Percentiles rank a stretch among this genome's conserved stretches.
Evolutionary conservation across 495 filamentous ascomycete genomes (phyloP).

Genomic region (Talaromyces proteolyticus): DNA sequence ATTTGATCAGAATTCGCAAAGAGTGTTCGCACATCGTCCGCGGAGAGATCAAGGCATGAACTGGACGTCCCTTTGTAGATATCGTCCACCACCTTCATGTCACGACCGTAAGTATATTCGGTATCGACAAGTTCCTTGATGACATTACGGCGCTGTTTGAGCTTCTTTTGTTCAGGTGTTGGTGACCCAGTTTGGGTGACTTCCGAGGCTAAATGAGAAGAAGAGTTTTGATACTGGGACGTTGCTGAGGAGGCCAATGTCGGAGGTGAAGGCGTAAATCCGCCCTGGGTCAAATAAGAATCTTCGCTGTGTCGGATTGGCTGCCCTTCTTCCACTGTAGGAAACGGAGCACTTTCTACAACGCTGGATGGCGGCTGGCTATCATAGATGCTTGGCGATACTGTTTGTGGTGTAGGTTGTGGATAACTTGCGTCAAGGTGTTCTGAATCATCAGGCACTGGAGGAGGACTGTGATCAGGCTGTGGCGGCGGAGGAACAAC

Average conservation of each 20-base stretch:
- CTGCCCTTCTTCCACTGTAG: constrained; percentile 38
- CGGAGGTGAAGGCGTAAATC: constrained; percentile 27
- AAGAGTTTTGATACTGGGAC: constrained; percentile 19
- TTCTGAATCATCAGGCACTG: constrained; percentile 13
- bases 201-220: background rate
- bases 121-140: constrained; percentile 92
- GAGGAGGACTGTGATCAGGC: constrained; percentile 29
- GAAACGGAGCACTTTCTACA: constrained; percentile 30
- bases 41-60: constrained; percentile 70
- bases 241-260: constrained; percentile 35
- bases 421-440: background rate
- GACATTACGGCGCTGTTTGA: constrained; percentile 65
- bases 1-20: constrained; percentile 90
- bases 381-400: constrained; percentile 30
- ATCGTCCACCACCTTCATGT: constrained; percentile 94
- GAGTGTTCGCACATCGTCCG: constrained; percentile 76
- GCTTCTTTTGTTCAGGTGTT: constrained; percentile 49
- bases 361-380: constrained; percentile 28
- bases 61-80: constrained; percentile 95
- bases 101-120: constrained; percentile 76
- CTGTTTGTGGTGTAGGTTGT: constrained; percentile 2
- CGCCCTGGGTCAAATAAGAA: constrained; percentile 31
- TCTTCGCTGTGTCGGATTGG: constrained; percentile 26
- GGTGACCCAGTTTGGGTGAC: constrained; percentile 30
- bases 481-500: constrained; percentile 28